phyloP scores from a whole-genome alignment of 2,329 filamentous ascomycete genomes.

The Rhynchosporium graminicola region DNA sequence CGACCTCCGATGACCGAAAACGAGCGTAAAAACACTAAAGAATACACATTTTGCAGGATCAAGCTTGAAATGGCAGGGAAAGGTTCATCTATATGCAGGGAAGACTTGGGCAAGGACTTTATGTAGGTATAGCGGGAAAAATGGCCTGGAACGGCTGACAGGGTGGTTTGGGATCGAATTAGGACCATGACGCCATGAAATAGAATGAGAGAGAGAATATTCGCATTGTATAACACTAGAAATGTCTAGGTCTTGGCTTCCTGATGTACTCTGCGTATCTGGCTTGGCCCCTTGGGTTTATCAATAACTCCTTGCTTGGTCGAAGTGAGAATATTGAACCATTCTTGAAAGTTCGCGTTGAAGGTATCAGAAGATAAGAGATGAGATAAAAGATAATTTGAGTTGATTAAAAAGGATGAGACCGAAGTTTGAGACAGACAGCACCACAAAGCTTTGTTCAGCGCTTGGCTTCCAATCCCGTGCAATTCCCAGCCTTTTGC shows the following conservation, averaged over 20 bases:
- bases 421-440: not conserved
- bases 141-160: not conserved
- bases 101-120: not conserved
- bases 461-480: conserved; percentile 11
- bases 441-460: conserved; percentile 1
- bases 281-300: not conserved
- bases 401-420: not conserved
- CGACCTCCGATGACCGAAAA: conserved; percentile 18
- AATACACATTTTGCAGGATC: conserved; percentile 5
- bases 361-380: not conserved
- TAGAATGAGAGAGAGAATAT: not conserved
- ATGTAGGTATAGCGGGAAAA: conserved; percentile 12
- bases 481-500: not conserved
- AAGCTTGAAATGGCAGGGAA: conserved; percentile 10
- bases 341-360: not conserved
- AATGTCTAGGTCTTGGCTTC: not conserved
- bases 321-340: not conserved
- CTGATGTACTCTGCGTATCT: not conserved
- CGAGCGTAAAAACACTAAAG: not conserved
- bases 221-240: not conserved
- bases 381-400: not conserved
- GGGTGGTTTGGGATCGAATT: not conserved
- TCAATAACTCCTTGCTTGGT: not conserved
- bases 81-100: not conserved
- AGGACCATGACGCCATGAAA: not conserved